These are phyloP conservation scores for Blattamonas nauphoetae DNA, from an alignment of 78 protist species.

Conservation along the genomic window DNA sequence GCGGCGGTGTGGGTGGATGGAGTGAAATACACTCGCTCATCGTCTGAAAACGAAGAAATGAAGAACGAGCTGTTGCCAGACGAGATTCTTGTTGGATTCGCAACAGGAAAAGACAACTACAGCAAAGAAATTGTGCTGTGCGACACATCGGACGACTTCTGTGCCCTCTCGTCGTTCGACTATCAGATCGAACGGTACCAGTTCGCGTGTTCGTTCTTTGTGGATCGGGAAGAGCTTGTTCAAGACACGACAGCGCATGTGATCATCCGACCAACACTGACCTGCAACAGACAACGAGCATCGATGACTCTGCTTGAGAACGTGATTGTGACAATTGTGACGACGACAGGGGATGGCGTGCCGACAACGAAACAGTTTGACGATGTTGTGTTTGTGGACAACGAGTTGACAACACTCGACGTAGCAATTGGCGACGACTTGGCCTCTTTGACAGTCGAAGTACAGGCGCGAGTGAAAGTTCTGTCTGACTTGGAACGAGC, in stretches of 20 bases:
- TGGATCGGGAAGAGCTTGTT: not conserved
- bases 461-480: not conserved
- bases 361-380: not conserved
- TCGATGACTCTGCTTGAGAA: not conserved
- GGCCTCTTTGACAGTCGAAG: not conserved
- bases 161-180: not conserved
- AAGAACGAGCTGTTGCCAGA: not conserved
- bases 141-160: not conserved
- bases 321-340: not conserved
- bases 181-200: not conserved
- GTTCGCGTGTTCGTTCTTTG: not conserved
- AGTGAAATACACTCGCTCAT: not conserved
- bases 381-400: not conserved
- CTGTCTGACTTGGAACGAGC: not conserved
- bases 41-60: not conserved
- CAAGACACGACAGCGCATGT: not conserved
- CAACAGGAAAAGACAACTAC: not conserved
- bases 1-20: conserved; percentile 4
- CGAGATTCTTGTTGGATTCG: not conserved
- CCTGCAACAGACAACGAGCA: not conserved
- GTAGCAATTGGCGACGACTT: not conserved
- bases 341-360: not conserved
- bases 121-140: not conserved
- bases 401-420: not conserved
- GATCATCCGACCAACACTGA: not conserved